phyloP scores from a whole-genome alignment of 495 filamentous ascomycete species.

The Aspergillus homomorphus region DNA sequence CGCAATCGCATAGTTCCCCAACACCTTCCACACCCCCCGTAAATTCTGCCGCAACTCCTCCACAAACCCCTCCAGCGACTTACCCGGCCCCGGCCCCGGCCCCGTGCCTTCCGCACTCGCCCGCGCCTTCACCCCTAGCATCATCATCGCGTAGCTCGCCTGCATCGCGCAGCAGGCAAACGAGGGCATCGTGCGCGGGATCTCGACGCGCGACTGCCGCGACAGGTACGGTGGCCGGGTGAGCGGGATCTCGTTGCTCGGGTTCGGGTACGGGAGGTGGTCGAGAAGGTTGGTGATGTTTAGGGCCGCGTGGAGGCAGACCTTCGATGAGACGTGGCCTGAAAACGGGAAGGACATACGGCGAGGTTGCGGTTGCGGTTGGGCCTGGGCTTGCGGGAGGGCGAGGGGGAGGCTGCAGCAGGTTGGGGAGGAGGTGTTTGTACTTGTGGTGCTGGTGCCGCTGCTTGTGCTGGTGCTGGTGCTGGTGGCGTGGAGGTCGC shows the following conservation, averaged over 20 bases:
- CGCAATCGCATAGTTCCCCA: constrained; percentile 12
- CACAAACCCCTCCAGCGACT: constrained; percentile 1
- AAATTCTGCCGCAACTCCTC: constrained; percentile 11
- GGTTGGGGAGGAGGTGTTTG: neutral
- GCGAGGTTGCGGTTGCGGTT: neutral
- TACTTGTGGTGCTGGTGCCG: too few species aligned
- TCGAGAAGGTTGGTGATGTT: constrained; percentile 41
- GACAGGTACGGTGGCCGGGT: constrained; percentile 8
- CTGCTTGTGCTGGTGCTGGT: neutral
- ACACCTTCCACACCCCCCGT: constrained; percentile 2
- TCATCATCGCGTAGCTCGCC: constrained; percentile 47
- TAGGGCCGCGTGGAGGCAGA: constrained; percentile 42
- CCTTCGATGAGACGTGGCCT: constrained; percentile 39
- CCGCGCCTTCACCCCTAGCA: constrained; percentile 26
- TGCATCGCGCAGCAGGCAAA: constrained; percentile 54
- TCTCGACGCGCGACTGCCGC: constrained; percentile 14
- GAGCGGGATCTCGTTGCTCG: constrained; percentile 8
- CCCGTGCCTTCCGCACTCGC: constrained; percentile 32
- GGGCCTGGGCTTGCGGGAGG: neutral
- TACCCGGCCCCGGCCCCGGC: constrained; percentile 1
- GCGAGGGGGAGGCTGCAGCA: neutral
- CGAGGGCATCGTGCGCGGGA: constrained; percentile 46
- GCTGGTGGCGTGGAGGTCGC: neutral
- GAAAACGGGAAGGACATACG: constrained; percentile 34
- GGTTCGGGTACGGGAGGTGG: constrained; percentile 35